These are phyloP conservation scores for Coleophoma eucalyptorum DNA, from an alignment of 2,329 filamentous ascomycete species.

Conservation along the genomic window DNA sequence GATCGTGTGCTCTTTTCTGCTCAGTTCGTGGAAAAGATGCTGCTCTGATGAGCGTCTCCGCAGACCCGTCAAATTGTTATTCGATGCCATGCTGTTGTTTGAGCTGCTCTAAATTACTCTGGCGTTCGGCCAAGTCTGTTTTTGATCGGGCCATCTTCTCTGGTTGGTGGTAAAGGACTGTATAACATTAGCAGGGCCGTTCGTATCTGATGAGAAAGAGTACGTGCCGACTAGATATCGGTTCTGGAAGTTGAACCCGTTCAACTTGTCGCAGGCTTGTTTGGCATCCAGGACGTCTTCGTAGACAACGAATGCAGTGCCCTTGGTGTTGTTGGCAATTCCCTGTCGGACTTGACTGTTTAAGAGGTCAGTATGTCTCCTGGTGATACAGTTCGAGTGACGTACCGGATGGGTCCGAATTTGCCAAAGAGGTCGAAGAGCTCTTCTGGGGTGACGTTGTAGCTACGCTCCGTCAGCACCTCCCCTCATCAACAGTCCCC, in stretches of 20 bases:
- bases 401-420: constrained; percentile 91
- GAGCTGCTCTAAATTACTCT: constrained; percentile 96
- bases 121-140: constrained; percentile 89
- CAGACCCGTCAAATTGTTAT: constrained; percentile 79
- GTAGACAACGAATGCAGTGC: constrained; percentile 98
- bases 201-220: background rate
- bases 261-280: constrained; percentile 97
- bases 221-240: constrained; percentile 93
- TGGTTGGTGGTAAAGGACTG: constrained; percentile 72
- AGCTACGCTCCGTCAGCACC: constrained; percentile 52
- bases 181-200: constrained; percentile 6
- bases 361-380: constrained; percentile 10
- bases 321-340: constrained; percentile 95
- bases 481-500: constrained; percentile 60
- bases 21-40: constrained; percentile 8
- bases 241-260: constrained; percentile 99
- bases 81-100: constrained; percentile 98
- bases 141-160: constrained; percentile 82
- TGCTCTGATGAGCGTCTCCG: constrained; percentile 24
- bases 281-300: constrained; percentile 99
- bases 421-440: constrained; percentile 98
- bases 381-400: constrained; percentile 15
- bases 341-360: constrained; percentile 94
- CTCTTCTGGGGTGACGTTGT: constrained; percentile 97
- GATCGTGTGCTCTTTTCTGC: constrained; percentile 7